phyloP scores from a whole-genome alignment of 2,329 filamentous ascomycete genomes.

The Ramularia endophylla region DNA sequence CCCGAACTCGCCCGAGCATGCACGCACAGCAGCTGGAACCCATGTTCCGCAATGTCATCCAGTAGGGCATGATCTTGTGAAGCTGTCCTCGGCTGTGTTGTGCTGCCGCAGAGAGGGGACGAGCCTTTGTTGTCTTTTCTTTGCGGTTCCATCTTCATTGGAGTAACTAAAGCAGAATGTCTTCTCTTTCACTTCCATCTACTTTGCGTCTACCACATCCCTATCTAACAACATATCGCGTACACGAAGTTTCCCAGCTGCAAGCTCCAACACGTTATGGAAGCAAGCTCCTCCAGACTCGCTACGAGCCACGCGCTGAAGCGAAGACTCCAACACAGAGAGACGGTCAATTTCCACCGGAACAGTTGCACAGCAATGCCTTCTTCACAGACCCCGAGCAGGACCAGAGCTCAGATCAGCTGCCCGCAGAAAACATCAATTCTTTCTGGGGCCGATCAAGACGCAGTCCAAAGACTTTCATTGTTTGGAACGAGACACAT shows the following conservation, averaged over 20 bases:
- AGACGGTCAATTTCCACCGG: slow-evolving; percentile 9
- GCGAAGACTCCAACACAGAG: slow-evolving; percentile 7
- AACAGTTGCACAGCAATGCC: slow-evolving; percentile 35
- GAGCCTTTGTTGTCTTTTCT: too few species aligned
- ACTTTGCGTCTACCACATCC: slow-evolving; percentile 37
- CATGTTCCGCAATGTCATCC: too few species aligned
- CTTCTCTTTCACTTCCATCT: slow-evolving; percentile 5
- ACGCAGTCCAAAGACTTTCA: slow-evolving; percentile 37
- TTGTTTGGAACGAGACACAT: slow-evolving; percentile 35
- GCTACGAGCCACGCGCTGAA: slow-evolving; percentile 6
- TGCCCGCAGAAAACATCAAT: slow-evolving; percentile 27
- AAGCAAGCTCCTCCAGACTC: slow-evolving; percentile 9
- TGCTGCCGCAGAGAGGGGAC: too few species aligned
- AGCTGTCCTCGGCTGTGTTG: too few species aligned
- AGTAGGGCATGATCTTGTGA: too few species aligned
- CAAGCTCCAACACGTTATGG: slow-evolving; percentile 25
- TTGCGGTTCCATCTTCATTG: too few species aligned
- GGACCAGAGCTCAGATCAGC: slow-evolving; percentile 17
- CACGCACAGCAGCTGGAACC: too few species aligned
- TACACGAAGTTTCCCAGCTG: slow-evolving; percentile 21
- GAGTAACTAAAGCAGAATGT: slow-evolving; percentile 1
- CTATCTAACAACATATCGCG: slow-evolving; percentile 40
- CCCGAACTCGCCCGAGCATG: too few species aligned
- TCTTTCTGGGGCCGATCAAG: slow-evolving; percentile 40
- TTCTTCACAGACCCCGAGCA: slow-evolving; percentile 26